Evolutionary conservation across 768 basidiomycete genomes (phyloP).

Genomic region (Mycena pura): DNA sequence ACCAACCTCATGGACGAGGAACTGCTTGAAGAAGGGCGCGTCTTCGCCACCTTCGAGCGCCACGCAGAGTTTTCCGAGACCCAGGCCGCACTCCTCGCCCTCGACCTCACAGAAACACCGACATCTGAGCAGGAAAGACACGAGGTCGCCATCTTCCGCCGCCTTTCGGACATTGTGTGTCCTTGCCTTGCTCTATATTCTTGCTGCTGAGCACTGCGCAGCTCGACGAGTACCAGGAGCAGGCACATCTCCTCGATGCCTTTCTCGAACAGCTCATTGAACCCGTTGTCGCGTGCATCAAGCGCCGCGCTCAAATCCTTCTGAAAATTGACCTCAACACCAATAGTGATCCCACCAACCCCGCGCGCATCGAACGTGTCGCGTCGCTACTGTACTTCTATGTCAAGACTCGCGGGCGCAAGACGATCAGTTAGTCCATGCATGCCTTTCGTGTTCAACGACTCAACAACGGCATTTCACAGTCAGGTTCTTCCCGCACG

Average conservation of each 20-base stretch:
- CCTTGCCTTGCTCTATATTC: neutral
- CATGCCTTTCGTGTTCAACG: no score
- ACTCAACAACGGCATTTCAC: no score
- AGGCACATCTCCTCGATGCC: constrained; percentile 91
- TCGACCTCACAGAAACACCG: constrained; percentile 53
- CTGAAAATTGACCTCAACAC: constrained; percentile 37
- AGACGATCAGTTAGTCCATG: constrained; percentile 79
- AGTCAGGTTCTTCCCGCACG: constrained; percentile 96
- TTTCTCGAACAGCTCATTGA: constrained; percentile 79
- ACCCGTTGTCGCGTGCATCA: constrained; percentile 74
- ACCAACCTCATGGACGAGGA: constrained; percentile 36
- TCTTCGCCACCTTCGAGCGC: constrained; percentile 66
- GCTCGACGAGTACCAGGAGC: constrained; percentile 93
- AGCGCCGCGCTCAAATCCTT: constrained; percentile 56
- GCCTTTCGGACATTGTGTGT: constrained; percentile 60
- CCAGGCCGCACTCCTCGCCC: constrained; percentile 57
- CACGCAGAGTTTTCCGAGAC: constrained; percentile 62
- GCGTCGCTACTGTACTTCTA: constrained; percentile 76
- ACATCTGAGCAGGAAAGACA: constrained; percentile 48
- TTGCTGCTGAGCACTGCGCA: constrained; percentile 37
- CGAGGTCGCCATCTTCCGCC: constrained; percentile 50
- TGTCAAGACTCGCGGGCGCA: constrained; percentile 88
- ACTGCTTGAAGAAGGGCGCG: constrained; percentile 48
- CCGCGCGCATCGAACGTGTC: constrained; percentile 55
- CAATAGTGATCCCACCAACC: constrained; percentile 34